Base-by-base conservation (phyloP, 345 rosid species). In the Eucalyptus curtisii region DNA sequence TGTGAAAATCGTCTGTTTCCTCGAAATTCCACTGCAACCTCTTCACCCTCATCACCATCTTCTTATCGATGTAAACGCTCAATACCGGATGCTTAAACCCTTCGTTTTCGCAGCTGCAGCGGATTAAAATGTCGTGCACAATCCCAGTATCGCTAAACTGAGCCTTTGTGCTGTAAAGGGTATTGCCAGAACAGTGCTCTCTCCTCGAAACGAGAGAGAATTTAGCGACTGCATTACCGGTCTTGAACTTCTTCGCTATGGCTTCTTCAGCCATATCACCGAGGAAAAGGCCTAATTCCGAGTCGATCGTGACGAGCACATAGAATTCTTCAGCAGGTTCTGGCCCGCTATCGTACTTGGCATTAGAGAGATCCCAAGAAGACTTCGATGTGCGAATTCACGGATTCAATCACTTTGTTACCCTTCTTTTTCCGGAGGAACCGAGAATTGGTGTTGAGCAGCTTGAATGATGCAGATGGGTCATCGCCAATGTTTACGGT, bases 401-500 rank as follows among this genome's bases (percentile, higher is more conserved):
- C 52, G 27, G 88, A 76, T 52, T 89, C 91, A 10, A 89, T 85
- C 85, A 61, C 49, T 47, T 85, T 84, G 71, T 45, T 85, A 30
- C 87, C 89, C 59, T 87, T 89, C 87, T 87, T 89, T 87, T 86
- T 90, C 50, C 87, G 53, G 49, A 53, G 45, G 42, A 86, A 86
- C 79, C 86, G 49, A n/a, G 91, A 88, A 86, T 61, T 53, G 48
- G 45, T 59, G 81, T 27, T 86, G 81, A 45, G 20, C 44, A 88
- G 59, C 89, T 59, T 86, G 82, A 86, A 90, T 45, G 81, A 44
- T 13, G 82, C 52, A 4, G 88, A 80, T 7, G 71, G 86, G 49
- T 64, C 88, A 53, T 66, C 89, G 16, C 92, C 94, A n/a, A 96
- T 92, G 59, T 89, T 92, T 84, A 97, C 93, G 94, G 91, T 94